Conservation (phyloP, 2,329 filamentous ascomycete species). For the Phialocephala subalpina region DNA sequence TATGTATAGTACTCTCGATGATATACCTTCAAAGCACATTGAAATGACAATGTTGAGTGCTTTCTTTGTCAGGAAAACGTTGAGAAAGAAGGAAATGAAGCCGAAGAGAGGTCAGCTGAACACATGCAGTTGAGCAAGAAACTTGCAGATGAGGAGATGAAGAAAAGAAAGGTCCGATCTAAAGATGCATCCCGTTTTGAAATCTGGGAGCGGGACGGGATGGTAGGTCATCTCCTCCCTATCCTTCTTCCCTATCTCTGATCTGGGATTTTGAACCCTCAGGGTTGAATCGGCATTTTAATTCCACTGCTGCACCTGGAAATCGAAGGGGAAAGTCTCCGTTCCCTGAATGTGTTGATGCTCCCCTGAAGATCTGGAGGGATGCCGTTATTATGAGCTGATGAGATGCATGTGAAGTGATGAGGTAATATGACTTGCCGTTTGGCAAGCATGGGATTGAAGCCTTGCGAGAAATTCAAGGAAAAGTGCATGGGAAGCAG, state of each 20-base stretch:
- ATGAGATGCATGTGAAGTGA: not conserved
- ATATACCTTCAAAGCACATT: not conserved
- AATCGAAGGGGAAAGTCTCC: not conserved
- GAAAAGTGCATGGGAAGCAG: not conserved
- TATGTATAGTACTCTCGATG: not conserved
- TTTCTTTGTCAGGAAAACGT: not conserved
- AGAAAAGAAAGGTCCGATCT: not conserved
- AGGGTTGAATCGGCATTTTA: not conserved
- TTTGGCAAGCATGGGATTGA: not conserved
- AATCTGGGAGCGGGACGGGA: constrained; percentile 8
- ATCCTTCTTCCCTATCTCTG: not conserved
- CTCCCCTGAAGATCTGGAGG: constrained; percentile 6
- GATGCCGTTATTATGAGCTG: not conserved
- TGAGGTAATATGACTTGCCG: not conserved
- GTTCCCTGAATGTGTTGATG: not conserved
- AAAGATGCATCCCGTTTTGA: not conserved
- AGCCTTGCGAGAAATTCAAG: not conserved
- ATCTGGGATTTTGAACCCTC: not conserved
- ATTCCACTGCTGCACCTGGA: not conserved
- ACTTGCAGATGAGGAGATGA: not conserved
- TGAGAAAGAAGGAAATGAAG: not conserved
- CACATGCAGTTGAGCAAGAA: not conserved
- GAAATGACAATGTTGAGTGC: too few relatives aligned
- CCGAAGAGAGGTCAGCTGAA: not conserved
- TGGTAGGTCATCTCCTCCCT: not conserved